Base-by-base conservation (phyloP, 2,329 filamentous ascomycete species). In the Cadophora gregata region DNA sequence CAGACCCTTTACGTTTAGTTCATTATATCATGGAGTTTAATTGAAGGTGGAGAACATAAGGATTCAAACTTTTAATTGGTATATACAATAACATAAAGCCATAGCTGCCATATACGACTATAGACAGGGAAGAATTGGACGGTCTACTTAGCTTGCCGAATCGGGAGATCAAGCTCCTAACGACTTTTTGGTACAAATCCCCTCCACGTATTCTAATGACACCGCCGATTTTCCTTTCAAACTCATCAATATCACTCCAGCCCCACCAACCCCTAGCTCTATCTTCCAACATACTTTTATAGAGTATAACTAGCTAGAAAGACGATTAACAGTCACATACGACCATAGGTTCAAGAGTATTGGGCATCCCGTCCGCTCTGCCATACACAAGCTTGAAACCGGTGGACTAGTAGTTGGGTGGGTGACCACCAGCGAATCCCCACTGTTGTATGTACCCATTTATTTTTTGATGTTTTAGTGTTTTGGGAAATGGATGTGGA, bases 331-430 rank as follows among this genome's bases (percentile, higher is more conserved):
- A 6, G n/a, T 47, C 42, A 47, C 42, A 47, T 47, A 47, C 42
- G 42, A 47, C 42, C 42, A 47, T 47, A 47, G 42, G 10, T 21
- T 47, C 19, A 47, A 47, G 42, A 47, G 2, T 7, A 47, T 6
- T 21, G 42, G n/a, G 42, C 42, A 47, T 47, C 42, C 42, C 42
- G 42, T 47, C 42, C 42, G 42, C 42, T 47, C 42, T 47, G 42
- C 42, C 42, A 21, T 21, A 21, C 42, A 21, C n/a, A 47, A 47
- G 42, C 42, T 47, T 47, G 19, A 47, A 21, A 47, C 10, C 42
- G 42, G 42, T 47, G 42, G 42, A 47, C 21, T 47, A 47, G 42
- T 47, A 47, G 42, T 47, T 47, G 42, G 42, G 42, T 47, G 42
- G 42, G 42, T 47, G 42, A 47, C 42, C 42, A 47, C 42, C 42